These are phyloP conservation scores for Apiotrichum veenhuisii DNA, from an alignment of 1,284 basidiomycete species.

Conservation along the genomic window DNA sequence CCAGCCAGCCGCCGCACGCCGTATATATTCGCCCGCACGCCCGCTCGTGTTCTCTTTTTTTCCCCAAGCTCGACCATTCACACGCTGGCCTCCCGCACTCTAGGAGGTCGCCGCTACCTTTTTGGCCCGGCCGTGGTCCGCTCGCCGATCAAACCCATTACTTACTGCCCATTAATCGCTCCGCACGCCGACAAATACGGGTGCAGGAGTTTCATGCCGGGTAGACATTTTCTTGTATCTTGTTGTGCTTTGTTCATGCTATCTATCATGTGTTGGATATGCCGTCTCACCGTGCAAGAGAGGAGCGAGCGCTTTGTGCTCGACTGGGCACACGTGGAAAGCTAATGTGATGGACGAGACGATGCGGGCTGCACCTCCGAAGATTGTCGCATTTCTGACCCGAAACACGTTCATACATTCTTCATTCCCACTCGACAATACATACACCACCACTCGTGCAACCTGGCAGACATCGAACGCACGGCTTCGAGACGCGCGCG, in stretches of 20 bases:
- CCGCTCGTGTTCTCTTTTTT: not conserved
- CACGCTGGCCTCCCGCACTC: conserved; percentile 3
- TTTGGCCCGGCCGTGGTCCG: conserved; percentile 9
- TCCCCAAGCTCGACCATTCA: conserved; percentile 7
- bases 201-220: conserved; percentile 22
- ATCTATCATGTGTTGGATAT: not conserved
- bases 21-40: not conserved
- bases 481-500: too few relatives aligned
- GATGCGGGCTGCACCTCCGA: too few relatives aligned
- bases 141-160: conserved; percentile 16
- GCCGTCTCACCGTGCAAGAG: too few relatives aligned
- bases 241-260: not conserved
- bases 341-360: too few relatives aligned
- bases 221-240: conserved; percentile 15
- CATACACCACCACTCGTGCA: too few relatives aligned
- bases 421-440: too few relatives aligned
- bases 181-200: conserved; percentile 1
- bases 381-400: too few relatives aligned
- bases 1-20: not conserved
- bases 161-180: conserved; percentile 22
- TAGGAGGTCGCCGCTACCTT: not conserved
- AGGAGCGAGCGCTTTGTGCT: too few relatives aligned
- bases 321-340: not conserved
- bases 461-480: too few relatives aligned
- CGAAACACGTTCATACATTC: too few relatives aligned